phyloP scores from a whole-genome alignment of 345 rosid species.

The Abelmoschus esculentus region DNA sequence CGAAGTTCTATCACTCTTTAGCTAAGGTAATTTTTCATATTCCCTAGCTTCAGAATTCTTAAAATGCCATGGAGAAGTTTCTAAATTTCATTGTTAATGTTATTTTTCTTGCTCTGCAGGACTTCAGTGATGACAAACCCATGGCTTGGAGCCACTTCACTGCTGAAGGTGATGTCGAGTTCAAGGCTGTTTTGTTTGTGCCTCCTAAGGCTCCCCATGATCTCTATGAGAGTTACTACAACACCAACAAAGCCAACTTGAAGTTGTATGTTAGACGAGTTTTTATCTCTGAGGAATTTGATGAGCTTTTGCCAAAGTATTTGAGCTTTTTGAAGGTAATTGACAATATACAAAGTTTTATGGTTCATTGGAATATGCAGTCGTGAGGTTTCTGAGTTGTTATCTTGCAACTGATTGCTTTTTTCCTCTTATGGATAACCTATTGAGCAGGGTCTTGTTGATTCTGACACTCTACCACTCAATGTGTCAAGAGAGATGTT shows the following conservation, averaged over 20 bases:
- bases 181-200: conserved; percentile 85
- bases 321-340: conserved; percentile 83
- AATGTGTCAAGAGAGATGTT: conserved; percentile 98
- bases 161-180: conserved; percentile 97
- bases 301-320: conserved; percentile 90
- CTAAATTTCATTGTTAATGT: conserved; percentile 6
- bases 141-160: conserved; percentile 87
- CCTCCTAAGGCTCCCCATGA: conserved; percentile 97
- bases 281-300: conserved; percentile 97
- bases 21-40: conserved; percentile 51
- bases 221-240: conserved; percentile 89
- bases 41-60: neutral
- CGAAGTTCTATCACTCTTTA: conserved; percentile 76
- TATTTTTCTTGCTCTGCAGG: conserved; percentile 41
- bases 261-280: conserved; percentile 89
- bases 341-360: neutral
- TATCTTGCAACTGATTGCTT: neutral
- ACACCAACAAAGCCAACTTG: conserved; percentile 65
- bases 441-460: conserved; percentile 86
- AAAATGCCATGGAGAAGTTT: neutral
- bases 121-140: conserved; percentile 78
- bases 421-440: neutral
- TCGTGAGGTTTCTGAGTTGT: neutral
- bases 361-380: neutral
- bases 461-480: conserved; percentile 87